Percentiles rank a stretch among this genome's conserved stretches.
Evolutionary conservation across 2,329 filamentous ascomycete genomes (phyloP).

Genomic region (Coniella vitis): DNA sequence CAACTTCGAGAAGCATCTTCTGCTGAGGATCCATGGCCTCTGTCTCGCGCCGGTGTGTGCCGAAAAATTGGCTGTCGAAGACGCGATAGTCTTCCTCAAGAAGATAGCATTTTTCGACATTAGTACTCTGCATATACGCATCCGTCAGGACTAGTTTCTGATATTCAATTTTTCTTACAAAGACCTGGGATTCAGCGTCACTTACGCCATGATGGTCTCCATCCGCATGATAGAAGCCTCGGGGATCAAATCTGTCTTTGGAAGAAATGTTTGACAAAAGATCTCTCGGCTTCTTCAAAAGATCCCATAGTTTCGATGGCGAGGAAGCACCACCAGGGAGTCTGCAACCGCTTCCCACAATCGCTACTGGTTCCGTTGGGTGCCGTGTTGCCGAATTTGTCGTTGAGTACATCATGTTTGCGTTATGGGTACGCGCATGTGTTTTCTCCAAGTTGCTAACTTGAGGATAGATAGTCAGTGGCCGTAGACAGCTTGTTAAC

Average conservation of each 20-base stretch:
- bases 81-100: not conserved
- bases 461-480: too few species aligned
- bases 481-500: too few species aligned
- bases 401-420: too few species aligned
- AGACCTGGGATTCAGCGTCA: too few species aligned
- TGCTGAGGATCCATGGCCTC: slow-evolving; percentile 13
- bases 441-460: too few species aligned
- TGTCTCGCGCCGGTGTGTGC: slow-evolving; percentile 18
- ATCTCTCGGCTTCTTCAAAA: slow-evolving; percentile 22
- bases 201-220: slow-evolving; percentile 22
- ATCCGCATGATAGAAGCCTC: slow-evolving; percentile 23
- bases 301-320: slow-evolving; percentile 29
- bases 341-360: slow-evolving; percentile 30
- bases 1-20: slow-evolving; percentile 15
- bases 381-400: too few species aligned
- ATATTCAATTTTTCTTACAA: too few species aligned
- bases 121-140: too few species aligned
- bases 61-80: slow-evolving; percentile 22
- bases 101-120: slow-evolving; percentile 21
- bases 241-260: too few species aligned
- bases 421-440: too few species aligned
- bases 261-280: slow-evolving; percentile 13
- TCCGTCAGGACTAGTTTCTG: too few species aligned
- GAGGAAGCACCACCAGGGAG: slow-evolving; percentile 29
- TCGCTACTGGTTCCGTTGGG: too few species aligned